Conservation (phyloP, 768 basidiomycete species). For the Lactarius akahatsu region DNA sequence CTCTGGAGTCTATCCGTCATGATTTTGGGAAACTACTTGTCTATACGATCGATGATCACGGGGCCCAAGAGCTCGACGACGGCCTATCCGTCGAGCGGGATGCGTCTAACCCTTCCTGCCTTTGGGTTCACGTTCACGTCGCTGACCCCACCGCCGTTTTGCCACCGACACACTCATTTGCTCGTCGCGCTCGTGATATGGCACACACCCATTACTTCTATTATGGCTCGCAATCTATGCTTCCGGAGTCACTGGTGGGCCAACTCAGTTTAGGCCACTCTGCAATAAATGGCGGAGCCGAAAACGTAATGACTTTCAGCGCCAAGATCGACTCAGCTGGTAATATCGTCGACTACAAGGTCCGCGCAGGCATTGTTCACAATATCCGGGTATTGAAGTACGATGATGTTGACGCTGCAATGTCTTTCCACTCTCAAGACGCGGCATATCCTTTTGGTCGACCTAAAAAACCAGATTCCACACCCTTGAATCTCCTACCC, state of each 20-base stretch:
- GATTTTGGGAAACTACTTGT: slow-evolving; percentile 83
- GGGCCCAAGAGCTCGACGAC: slow-evolving; percentile 89
- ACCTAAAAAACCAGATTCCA: slow-evolving; percentile 14
- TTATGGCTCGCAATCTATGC: slow-evolving; percentile 65
- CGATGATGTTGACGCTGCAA: slow-evolving; percentile 55
- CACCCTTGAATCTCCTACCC: slow-evolving; percentile 15
- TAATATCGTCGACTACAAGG: slow-evolving; percentile 63
- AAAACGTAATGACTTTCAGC: slow-evolving; percentile 79
- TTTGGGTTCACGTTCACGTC: slow-evolving; percentile 89
- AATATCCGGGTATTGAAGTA: slow-evolving; percentile 69
- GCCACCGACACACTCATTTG: slow-evolving; percentile 64
- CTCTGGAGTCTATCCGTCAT: slow-evolving; percentile 68
- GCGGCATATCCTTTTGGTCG: slow-evolving; percentile 47
- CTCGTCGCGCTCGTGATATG: slow-evolving; percentile 53
- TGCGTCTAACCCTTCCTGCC: slow-evolving; percentile 51
- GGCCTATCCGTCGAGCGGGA: slow-evolving; percentile 82
- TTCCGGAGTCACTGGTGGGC: slow-evolving; percentile 60
- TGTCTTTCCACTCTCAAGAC: slow-evolving; percentile 36
- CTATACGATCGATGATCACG: slow-evolving; percentile 81
- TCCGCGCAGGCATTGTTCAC: slow-evolving; percentile 70
- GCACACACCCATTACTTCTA: slow-evolving; percentile 61
- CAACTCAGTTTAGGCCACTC: slow-evolving; percentile 49
- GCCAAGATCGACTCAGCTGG: slow-evolving; percentile 60
- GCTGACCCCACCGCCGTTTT: slow-evolving; percentile 88
- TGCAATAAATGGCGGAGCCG: slow-evolving; percentile 38